Percentiles rank a stretch among this genome's conserved stretches.
Evolutionary conservation across 2,329 filamentous ascomycete species (phyloP).

Genomic region (Colletotrichum camelliae): DNA sequence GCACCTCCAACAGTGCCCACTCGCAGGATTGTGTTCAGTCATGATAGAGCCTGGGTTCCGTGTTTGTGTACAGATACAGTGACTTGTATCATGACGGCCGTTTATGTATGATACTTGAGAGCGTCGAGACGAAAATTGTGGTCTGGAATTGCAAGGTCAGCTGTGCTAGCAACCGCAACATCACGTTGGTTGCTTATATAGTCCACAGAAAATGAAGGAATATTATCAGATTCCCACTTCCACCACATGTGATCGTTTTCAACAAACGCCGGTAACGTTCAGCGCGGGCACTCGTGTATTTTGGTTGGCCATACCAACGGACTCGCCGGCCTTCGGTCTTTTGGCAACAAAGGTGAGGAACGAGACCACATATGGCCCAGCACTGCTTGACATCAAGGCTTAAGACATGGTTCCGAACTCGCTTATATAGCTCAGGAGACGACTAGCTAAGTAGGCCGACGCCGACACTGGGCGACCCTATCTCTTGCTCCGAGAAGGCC

Average conservation of each 20-base stretch:
- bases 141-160: not conserved
- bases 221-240: not conserved
- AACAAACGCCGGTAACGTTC: not conserved
- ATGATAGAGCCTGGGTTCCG: not conserved
- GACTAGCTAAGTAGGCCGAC: rapidly evolving
- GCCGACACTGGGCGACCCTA: not conserved
- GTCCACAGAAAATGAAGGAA: not conserved
- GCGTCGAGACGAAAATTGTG: not conserved
- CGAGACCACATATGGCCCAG: rapidly evolving
- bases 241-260: not conserved
- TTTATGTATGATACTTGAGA: not conserved
- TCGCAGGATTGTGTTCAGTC: not conserved
- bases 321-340: not conserved
- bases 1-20: not conserved
- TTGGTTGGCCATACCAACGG: not conserved
- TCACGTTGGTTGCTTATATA: not conserved
- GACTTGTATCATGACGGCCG: not conserved
- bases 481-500: not conserved
- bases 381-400: not conserved
- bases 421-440: not conserved
- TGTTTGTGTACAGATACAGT: not conserved
- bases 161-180: not conserved
- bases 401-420: not conserved
- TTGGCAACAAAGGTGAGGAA: not conserved
- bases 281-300: no score